Evolutionary conservation across 2,329 filamentous ascomycete genomes (phyloP).

Genomic region (Sporothrix globosa): DNA sequence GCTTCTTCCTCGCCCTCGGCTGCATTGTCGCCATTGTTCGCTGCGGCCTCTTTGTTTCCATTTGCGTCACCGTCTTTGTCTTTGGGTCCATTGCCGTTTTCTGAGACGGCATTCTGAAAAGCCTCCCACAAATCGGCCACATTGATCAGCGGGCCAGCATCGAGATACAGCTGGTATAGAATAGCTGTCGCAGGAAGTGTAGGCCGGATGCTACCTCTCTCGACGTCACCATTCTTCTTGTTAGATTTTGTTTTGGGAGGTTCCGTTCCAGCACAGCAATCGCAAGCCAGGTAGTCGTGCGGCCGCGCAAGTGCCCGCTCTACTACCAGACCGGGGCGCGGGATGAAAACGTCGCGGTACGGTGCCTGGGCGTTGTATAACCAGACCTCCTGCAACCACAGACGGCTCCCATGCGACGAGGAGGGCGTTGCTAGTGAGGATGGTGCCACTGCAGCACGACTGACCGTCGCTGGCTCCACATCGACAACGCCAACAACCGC

Average conservation of each 20-base stretch:
- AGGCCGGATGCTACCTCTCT: constrained; percentile 55
- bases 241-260: neutral
- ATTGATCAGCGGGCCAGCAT: constrained; percentile 77
- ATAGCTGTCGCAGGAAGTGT: constrained; percentile 72
- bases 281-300: constrained; percentile 75
- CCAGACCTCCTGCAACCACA: constrained; percentile 72
- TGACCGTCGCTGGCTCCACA: constrained; percentile 45
- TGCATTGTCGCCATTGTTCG: constrained; percentile 38
- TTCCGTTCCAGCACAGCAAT: constrained; percentile 58
- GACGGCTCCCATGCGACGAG: neutral
- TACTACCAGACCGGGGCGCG: constrained; percentile 69
- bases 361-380: constrained; percentile 73
- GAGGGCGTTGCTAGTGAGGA: constrained; percentile 32
- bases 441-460: neutral
- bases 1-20: constrained; percentile 48
- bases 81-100: constrained; percentile 39
- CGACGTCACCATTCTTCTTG: constrained; percentile 39
- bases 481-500: constrained; percentile 48
- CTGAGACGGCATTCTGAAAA: constrained; percentile 65
- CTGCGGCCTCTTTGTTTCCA: constrained; percentile 43
- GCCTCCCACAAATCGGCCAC: constrained; percentile 79
- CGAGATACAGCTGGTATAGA: constrained; percentile 76
- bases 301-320: constrained; percentile 73
- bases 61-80: constrained; percentile 47
- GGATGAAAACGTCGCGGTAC: constrained; percentile 73